Evolutionary conservation across 805 yeast species (phyloP), one percentile per base, ranked within the genome.

Genomic region (Wickerhamiella allomyrinae): DNA sequence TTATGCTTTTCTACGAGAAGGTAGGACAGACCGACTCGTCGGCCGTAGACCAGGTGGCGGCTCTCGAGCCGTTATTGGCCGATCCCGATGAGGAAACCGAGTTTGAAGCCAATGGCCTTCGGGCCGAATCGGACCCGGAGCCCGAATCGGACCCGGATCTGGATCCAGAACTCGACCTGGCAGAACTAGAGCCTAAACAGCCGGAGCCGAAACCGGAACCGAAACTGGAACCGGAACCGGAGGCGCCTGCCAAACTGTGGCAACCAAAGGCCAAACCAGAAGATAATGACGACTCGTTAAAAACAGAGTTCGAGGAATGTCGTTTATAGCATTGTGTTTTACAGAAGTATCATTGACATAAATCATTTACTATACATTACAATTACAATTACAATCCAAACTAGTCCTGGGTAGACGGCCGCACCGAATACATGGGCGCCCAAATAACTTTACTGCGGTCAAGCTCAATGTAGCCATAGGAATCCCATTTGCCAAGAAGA

Each of bases 1-100:
- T 86, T 51, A 84, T 89, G 95, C 60, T 89, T 51, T 89, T 89
- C 55, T 89, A 89, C 57, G 96, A 87, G 57, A 42, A 43, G 31
- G n/a, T n/a, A n/a, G n/a, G n/a, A n/a, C 31, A 27, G 8, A 11
- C 17, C 15, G 31, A 27, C 17, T 7, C 31, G 4, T 17, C 9
- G 29, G 4, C 17, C n/a, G 29, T 25, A 3, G 31, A 27, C 17
- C 31, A 27, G 17, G 6, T 7, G 8, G 17, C 17, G 31, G 13
- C 13, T 7, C 31, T 27, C 31, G 31, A 27, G 17, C 14, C 31
- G 8, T 14, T n/a, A 17, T 17, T 27, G 31, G 24, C 24, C 24
- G 24, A 22, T 6, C 8, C 24, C 9, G 24, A 22, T 7, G 24
- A 6, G 6, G 24, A 22, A 9, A 9, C 24, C 24, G 31, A 27